Percentiles rank a stretch among this genome's conserved stretches.
phyloP scores from a whole-genome alignment of 2,329 filamentous ascomycete genomes.

The Cladorrhinum sp. region DNA sequence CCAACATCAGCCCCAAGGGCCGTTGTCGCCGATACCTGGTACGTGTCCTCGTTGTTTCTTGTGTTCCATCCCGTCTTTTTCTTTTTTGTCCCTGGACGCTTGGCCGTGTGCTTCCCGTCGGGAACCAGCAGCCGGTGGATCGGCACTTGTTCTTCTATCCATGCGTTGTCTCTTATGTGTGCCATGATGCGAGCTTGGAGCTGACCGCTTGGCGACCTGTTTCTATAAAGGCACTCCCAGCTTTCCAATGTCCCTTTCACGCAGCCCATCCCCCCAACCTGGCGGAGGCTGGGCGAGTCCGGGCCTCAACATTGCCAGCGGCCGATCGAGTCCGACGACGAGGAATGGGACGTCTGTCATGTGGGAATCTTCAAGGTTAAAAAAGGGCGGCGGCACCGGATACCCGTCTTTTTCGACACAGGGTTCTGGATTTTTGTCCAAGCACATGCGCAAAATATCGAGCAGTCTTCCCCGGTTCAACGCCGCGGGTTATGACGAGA shows the following conservation, averaged over 20 bases:
- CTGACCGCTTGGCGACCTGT: not conserved
- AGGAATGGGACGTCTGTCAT: slow-evolving; percentile 58
- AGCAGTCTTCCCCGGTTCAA: slow-evolving; percentile 74
- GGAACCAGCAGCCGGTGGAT: slow-evolving; percentile 13
- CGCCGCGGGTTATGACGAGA: slow-evolving; percentile 62
- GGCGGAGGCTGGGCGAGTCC: slow-evolving; percentile 88
- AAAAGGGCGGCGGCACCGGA: slow-evolving; percentile 68
- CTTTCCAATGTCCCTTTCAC: slow-evolving; percentile 73
- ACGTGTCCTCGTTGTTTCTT: slow-evolving; percentile 35
- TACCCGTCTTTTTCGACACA: slow-evolving; percentile 78
- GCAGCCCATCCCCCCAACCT: slow-evolving; percentile 80
- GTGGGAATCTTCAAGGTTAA: slow-evolving; percentile 80
- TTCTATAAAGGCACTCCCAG: slow-evolving; percentile 51
- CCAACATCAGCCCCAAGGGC: slow-evolving; percentile 32
- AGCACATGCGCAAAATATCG: slow-evolving; percentile 78
- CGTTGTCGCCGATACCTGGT: slow-evolving; percentile 56
- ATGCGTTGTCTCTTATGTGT: not conserved
- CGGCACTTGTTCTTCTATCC: slow-evolving; percentile 1
- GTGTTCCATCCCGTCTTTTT: slow-evolving; percentile 12
- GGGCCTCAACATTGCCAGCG: slow-evolving; percentile 67
- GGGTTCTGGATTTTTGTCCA: slow-evolving; percentile 82
- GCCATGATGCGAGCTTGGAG: not conserved
- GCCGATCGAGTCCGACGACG: slow-evolving; percentile 63
- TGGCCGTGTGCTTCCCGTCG: slow-evolving; percentile 14
- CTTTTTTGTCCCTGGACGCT: not conserved